Conservation (phyloP, 148 eudicot genomes). For the Polygonum maritimum region DNA sequence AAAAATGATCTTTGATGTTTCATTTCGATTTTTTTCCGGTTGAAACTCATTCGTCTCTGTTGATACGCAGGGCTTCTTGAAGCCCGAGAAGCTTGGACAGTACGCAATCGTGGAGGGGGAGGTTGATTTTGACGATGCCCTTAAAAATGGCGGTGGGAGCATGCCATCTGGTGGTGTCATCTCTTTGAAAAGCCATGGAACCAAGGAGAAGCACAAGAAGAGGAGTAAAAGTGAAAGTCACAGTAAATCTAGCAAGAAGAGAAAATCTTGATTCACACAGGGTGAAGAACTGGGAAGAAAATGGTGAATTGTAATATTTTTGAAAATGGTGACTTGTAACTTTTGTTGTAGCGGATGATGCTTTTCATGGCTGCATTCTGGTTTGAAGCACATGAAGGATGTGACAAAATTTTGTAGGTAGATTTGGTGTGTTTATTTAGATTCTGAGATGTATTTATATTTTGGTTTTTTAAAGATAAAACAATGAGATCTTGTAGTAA, state of each 20-base stretch:
- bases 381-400: neutral
- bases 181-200: constrained; percentile 56
- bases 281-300: neutral
- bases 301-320: neutral
- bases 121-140: constrained; percentile 19
- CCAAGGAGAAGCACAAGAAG: constrained; percentile 40
- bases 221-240: constrained; percentile 41
- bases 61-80: constrained; percentile 2
- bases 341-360: neutral
- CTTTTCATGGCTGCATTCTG: neutral
- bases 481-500: too few relatives aligned
- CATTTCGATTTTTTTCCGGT: constrained; percentile 24
- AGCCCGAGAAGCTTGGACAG: neutral
- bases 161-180: constrained; percentile 44
- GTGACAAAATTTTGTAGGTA: too few relatives aligned
- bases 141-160: constrained; percentile 51
- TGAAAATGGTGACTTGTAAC: neutral
- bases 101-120: neutral
- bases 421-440: neutral
- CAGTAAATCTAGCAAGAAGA: constrained; percentile 63
- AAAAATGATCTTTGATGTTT: constrained; percentile 29
- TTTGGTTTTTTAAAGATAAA: too few relatives aligned
- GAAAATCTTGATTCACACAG: constrained; percentile 27
- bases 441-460: neutral
- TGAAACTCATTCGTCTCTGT: too few relatives aligned